Conservation (phyloP, 768 basidiomycete genomes). For the Boletus edulis region DNA sequence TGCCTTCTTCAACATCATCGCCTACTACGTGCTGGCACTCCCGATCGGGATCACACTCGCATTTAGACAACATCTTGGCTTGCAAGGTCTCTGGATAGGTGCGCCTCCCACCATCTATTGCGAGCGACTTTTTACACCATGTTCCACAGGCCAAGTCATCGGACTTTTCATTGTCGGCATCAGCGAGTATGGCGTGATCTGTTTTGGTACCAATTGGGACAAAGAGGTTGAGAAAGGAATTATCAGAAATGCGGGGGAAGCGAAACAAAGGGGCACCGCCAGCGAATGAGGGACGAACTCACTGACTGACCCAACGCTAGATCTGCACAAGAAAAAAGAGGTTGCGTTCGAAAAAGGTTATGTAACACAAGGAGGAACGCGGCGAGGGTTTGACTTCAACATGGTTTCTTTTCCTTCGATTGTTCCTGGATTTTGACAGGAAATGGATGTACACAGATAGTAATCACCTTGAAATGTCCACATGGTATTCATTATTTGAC, state of each 20-base stretch:
- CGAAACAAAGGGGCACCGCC: constrained; percentile 26
- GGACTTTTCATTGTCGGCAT: constrained; percentile 71
- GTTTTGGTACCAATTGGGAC: constrained; percentile 50
- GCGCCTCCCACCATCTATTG: not conserved
- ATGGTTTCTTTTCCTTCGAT: not conserved
- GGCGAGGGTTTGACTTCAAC: not conserved
- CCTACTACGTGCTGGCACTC: constrained; percentile 55
- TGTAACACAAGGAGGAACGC: not conserved
- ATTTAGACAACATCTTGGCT: constrained; percentile 41
- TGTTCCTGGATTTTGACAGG: not conserved
- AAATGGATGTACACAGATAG: not conserved
- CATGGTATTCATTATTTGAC: not conserved
- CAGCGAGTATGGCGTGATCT: constrained; percentile 63
- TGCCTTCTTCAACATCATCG: constrained; percentile 68
- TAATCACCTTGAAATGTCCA: not conserved
- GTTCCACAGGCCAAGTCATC: constrained; percentile 59
- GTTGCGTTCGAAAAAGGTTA: not conserved
- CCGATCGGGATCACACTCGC: constrained; percentile 53
- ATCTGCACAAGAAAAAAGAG: not conserved
- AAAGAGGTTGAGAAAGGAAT: constrained; percentile 42
- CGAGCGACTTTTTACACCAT: constrained; percentile 7
- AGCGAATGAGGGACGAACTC: constrained; percentile 6
- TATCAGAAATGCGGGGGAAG: constrained; percentile 34
- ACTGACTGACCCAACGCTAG: constrained; percentile 15
- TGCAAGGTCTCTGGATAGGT: constrained; percentile 55